Evolutionary conservation across 2,329 filamentous ascomycete species (phyloP).

Genomic region (Exophiala spinifera): DNA sequence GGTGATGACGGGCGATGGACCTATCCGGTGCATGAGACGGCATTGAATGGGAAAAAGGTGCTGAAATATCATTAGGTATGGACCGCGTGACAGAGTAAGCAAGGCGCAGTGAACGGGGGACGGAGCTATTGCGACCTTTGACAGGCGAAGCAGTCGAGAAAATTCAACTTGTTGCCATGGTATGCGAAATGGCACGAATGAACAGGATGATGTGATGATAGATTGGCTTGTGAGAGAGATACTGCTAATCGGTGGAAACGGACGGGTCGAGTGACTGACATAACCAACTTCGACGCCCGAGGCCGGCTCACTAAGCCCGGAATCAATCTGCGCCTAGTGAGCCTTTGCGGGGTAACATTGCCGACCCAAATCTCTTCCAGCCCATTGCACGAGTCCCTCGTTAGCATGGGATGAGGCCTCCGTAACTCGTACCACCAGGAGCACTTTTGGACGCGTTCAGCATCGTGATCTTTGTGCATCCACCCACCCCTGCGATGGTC

Average conservation of each 20-base stretch:
- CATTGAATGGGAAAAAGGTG: constrained; percentile 23
- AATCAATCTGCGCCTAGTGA: no score
- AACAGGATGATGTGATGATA: constrained; percentile 12
- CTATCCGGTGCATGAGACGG: constrained; percentile 26
- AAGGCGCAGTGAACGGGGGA: neutral
- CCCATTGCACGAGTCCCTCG: neutral
- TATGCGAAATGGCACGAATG: constrained; percentile 7
- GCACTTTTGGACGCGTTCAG: no score
- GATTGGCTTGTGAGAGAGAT: constrained; percentile 6
- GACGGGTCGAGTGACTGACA: neutral
- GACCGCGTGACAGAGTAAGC: constrained; percentile 2
- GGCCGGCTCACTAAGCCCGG: no score
- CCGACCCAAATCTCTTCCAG: neutral
- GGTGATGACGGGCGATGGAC: constrained; percentile 10
- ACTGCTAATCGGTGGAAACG: neutral
- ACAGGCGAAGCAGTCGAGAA: neutral
- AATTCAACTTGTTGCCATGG: constrained; percentile 1
- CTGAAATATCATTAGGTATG: constrained; percentile 28
- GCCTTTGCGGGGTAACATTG: constrained; percentile 6
- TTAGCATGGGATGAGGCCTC: no score
- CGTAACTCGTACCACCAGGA: no score
- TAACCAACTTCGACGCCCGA: neutral
- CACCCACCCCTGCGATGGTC: no score
- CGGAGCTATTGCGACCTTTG: no score
- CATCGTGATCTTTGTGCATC: no score